phyloP scores from a whole-genome alignment of 1,139 yeast genomes.

The Schizosaccharomyces versatilis region DNA sequence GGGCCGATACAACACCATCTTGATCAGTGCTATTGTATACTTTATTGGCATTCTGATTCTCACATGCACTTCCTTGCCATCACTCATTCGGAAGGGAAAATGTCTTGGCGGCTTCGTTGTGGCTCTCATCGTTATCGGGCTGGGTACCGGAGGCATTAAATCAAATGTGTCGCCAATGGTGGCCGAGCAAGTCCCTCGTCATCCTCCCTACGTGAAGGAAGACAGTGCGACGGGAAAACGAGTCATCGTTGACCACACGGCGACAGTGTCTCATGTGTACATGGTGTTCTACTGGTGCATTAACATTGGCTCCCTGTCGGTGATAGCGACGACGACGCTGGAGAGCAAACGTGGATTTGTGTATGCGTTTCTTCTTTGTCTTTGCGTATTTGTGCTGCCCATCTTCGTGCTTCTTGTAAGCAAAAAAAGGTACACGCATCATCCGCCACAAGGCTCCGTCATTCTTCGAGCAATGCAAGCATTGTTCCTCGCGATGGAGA shows the following conservation, averaged over 20 bases:
- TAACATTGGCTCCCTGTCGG: conserved; percentile 59
- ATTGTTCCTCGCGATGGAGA: conserved; percentile 1
- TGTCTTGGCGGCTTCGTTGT: conserved; percentile 33
- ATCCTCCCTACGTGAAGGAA: conserved; percentile 36
- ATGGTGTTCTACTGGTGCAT: conserved; percentile 60
- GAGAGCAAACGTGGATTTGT: background rate
- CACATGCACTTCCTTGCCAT: conserved; percentile 51
- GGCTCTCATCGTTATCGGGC: conserved; percentile 45
- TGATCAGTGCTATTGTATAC: conserved; percentile 37
- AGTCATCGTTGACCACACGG: conserved; percentile 48
- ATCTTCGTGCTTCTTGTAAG: conserved; percentile 35
- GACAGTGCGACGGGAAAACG: conserved; percentile 34
- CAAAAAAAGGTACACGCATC: conserved; percentile 33
- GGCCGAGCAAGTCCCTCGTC: conserved; percentile 48
- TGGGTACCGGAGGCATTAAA: conserved; percentile 69
- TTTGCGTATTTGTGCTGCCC: conserved; percentile 40
- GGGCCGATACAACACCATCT: conserved; percentile 53
- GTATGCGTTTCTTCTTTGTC: conserved; percentile 40
- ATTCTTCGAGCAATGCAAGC: conserved; percentile 32
- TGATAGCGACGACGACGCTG: conserved; percentile 53
- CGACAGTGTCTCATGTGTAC: conserved; percentile 53
- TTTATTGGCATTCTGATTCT: conserved; percentile 38
- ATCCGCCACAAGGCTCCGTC: conserved; percentile 43
- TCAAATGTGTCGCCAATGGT: conserved; percentile 57
- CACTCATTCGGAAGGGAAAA: conserved; percentile 27